Conservation (phyloP, 345 rosid genomes). For the Pelargonium nanum region DNA sequence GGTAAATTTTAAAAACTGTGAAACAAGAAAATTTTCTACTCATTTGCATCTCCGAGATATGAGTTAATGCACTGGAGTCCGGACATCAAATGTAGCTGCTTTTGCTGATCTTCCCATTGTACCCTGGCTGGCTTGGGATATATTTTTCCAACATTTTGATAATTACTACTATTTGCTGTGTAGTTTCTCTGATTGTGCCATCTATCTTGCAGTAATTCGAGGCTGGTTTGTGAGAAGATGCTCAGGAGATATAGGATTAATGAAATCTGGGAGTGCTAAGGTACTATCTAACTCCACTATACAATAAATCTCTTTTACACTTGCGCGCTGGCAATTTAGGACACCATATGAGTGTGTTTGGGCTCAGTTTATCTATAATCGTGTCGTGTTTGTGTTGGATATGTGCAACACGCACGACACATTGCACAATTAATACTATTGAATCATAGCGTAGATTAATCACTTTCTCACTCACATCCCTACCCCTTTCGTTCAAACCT, state of each 20-base stretch:
- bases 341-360: no score
- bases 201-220: slow-evolving; percentile 55
- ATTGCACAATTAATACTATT: no score
- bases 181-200: slow-evolving; percentile 1
- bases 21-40: background rate
- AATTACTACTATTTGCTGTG: background rate
- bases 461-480: no score
- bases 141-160: background rate
- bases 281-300: slow-evolving; percentile 21
- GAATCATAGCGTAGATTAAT: no score
- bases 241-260: slow-evolving; percentile 62
- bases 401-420: no score
- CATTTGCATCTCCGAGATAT: slow-evolving; percentile 10
- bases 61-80: background rate
- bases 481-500: no score
- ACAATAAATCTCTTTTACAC: background rate
- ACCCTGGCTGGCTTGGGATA: slow-evolving; percentile 3
- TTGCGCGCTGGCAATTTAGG: no score
- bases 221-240: slow-evolving; percentile 95
- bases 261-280: slow-evolving; percentile 45
- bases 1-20: slow-evolving; percentile 26
- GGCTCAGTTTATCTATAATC: no score
- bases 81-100: no score
- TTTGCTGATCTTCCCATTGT: no score
- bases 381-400: background rate